Evolutionary conservation across 208 protist genomes (phyloP).

Genomic region (Leishmania arabica): DNA sequence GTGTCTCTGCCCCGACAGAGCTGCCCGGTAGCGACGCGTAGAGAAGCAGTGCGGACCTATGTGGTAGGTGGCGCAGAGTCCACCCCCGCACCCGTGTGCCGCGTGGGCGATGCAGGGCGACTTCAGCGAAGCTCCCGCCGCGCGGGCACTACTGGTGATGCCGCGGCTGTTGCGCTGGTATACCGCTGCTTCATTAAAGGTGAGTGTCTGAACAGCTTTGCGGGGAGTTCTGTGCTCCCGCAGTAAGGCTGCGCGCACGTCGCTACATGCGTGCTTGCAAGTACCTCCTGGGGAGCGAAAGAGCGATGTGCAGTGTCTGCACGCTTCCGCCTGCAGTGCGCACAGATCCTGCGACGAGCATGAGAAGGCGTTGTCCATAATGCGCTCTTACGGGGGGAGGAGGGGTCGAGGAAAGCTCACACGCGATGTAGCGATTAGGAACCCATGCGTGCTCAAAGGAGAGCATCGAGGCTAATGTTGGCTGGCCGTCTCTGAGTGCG

Average conservation of each 20-base stretch:
- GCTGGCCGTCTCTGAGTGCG: neutral
- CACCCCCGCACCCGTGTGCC: neutral
- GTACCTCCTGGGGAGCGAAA: neutral
- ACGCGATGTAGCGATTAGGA: neutral
- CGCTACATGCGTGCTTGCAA: neutral
- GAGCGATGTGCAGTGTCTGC: neutral
- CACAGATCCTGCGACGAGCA: slow-evolving; percentile 4
- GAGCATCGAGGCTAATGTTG: neutral
- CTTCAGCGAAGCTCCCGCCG: neutral
- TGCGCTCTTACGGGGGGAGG: no score
- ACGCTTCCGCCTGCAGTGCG: neutral
- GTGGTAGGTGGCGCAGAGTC: neutral
- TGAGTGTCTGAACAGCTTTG: slow-evolving; percentile 5
- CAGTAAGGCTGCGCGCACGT: neutral
- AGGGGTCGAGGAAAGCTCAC: neutral
- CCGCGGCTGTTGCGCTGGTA: neutral
- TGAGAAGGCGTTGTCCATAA: neutral
- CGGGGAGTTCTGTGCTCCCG: neutral
- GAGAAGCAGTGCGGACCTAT: slow-evolving; percentile 5
- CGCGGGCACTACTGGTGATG: neutral
- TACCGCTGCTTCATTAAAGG: neutral
- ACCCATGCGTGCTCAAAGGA: no score
- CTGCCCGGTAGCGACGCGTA: slow-evolving; percentile 2
- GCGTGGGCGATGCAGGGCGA: neutral
- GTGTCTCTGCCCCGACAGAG: neutral